These are phyloP conservation scores for Fusarium aywerte DNA, from an alignment of 2,329 filamentous ascomycete species.

Conservation along the genomic window DNA sequence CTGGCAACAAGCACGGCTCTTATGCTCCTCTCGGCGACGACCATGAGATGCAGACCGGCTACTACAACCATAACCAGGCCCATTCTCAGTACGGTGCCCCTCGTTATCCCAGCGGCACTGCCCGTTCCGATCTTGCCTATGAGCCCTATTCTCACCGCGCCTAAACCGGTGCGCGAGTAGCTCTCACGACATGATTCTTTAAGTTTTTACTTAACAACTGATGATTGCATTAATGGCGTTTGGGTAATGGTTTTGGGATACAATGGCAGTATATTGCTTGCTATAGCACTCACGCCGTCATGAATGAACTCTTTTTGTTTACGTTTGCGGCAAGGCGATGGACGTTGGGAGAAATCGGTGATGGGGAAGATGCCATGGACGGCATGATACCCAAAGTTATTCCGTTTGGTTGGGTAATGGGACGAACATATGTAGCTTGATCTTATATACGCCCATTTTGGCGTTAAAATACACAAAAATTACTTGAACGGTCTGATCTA, in stretches of 20 bases:
- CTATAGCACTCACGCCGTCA: constrained; percentile 23
- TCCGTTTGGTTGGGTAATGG: constrained; percentile 8
- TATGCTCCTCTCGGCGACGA: constrained; percentile 53
- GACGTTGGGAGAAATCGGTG: constrained; percentile 16
- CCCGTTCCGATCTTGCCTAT: constrained; percentile 66
- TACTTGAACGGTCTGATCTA: neutral
- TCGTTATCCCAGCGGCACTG: constrained; percentile 55
- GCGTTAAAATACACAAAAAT: constrained; percentile 25
- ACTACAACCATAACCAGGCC: constrained; percentile 53
- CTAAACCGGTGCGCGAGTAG: constrained; percentile 49
- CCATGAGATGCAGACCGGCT: constrained; percentile 52
- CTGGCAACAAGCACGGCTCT: constrained; percentile 48
- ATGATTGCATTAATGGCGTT: constrained; percentile 47
- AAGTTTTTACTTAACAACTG: constrained; percentile 32
- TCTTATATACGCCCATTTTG: constrained; percentile 12
- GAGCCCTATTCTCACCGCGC: constrained; percentile 71
- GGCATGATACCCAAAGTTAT: constrained; percentile 42
- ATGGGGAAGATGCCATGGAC: constrained; percentile 34
- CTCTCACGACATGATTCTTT: constrained; percentile 32
- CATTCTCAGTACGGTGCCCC: constrained; percentile 51
- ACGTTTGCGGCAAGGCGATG: constrained; percentile 8
- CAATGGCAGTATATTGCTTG: constrained; percentile 12
- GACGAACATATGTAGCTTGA: constrained; percentile 27
- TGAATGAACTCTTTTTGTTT: constrained; percentile 20
- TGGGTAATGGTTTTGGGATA: constrained; percentile 30